Conservation (phyloP, 306 rosid genomes). For the Pyrus betulifolia region DNA sequence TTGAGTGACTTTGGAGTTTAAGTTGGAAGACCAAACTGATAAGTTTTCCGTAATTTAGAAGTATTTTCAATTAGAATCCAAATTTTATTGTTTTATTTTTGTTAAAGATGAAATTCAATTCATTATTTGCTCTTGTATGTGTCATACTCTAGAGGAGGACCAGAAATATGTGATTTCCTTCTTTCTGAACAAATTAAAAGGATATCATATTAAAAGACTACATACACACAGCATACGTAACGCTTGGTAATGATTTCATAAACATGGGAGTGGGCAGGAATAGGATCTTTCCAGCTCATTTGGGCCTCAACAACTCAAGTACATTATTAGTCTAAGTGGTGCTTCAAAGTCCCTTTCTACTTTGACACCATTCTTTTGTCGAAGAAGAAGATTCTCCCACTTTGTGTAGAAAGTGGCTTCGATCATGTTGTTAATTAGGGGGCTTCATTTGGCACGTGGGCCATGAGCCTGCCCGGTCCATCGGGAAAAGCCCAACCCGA, state of each 20-base stretch:
- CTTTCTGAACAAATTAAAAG: no score
- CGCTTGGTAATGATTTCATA: not conserved
- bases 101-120: no score
- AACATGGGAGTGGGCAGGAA: not conserved
- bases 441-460: no score
- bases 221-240: not conserved
- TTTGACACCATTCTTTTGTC: not conserved
- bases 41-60: not conserved
- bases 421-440: not conserved
- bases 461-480: no score
- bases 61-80: no score
- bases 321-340: not conserved
- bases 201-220: not conserved
- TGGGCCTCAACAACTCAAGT: conserved; percentile 14
- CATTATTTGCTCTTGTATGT: not conserved
- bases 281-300: conserved; percentile 15
- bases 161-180: not conserved
- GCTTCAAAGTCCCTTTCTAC: not conserved
- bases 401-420: not conserved
- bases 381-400: not conserved
- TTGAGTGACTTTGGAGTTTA: no score
- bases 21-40: no score
- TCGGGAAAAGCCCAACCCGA: no score
- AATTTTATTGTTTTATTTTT: no score
- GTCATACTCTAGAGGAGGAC: not conserved